Base-by-base conservation (phyloP, 2,329 filamentous ascomycete species). In the Cladosporium sphaerospermum region DNA sequence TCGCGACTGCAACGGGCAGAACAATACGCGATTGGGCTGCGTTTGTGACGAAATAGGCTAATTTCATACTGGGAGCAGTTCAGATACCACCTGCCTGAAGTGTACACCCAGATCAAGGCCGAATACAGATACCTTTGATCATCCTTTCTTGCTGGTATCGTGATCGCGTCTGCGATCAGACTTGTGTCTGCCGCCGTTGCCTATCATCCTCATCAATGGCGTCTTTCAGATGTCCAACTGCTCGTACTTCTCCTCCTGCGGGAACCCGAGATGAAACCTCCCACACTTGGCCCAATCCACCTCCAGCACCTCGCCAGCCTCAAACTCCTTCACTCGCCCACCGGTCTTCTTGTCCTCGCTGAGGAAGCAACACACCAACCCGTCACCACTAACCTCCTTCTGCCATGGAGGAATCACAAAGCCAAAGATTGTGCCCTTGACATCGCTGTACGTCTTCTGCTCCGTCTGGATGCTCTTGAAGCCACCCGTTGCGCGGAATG, bases 211-310 rank as follows among this genome's bases (percentile, higher is more conserved):
- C 23, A 28, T 7, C 23, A 28, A 28, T 7, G 23, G 4, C 7
- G 23, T 28, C 23, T 28, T 28, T 54, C 47, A 61, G 2, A 66
- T 52, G 18, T 60, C 52, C 48, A 73, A 54, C 49, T 64, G 60
- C 54, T 74, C 70, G 61, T 68, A 74, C 45, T 70, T 67, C 3
- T 68, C 66, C 42, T 69, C 71, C 44, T 70, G 67, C 19, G 72
- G 70, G 42, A 74, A 72, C 13, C 71, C 71, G 28, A 74, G 55
- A 61, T 73, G 72, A 53, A 73, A 72, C 36, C 71, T 63, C 10
- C 70, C 71, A 42, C 69, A 71, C 52, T 70, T 72, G 2, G 69
- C 67, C 63, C 67, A 73, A 37, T 67, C 64, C 50, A 74, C 53
- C 14, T 61, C 9, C 4, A 62, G 67, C 18, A 64, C 67, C 3